These are phyloP conservation scores for Penstemon davidsonii DNA, from an alignment of 257 asterid species.

Conservation along the genomic window DNA sequence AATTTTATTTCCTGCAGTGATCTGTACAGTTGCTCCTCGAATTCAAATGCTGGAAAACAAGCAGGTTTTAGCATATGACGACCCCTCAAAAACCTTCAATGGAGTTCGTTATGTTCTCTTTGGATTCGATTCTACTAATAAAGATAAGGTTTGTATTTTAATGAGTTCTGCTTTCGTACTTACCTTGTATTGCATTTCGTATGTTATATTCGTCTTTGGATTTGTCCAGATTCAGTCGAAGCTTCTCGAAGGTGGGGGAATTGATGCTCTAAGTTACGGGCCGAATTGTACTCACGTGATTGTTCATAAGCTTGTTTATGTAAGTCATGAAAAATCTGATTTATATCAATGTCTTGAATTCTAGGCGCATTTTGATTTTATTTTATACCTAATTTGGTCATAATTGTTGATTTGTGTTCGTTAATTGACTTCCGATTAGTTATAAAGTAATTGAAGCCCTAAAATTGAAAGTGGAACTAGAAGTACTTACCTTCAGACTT, in stretches of 20 bases:
- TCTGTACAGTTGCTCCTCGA: slow-evolving; percentile 9
- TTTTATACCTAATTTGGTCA: neutral
- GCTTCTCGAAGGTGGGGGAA: slow-evolving; percentile 77
- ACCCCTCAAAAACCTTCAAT: slow-evolving; percentile 39
- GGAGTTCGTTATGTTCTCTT: slow-evolving; percentile 62
- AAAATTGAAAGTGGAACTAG: neutral
- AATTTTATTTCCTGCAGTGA: slow-evolving; percentile 13
- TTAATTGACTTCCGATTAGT: neutral
- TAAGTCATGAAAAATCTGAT: slow-evolving; percentile 36
- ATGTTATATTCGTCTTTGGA: neutral
- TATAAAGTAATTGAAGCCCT: neutral
- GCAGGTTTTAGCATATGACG: slow-evolving; percentile 35
- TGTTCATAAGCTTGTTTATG: slow-evolving; percentile 64
- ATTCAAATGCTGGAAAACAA: slow-evolving; percentile 38
- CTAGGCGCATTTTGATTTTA: neutral
- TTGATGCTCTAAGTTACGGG: slow-evolving; percentile 58
- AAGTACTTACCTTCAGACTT: neutral
- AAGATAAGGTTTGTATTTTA: slow-evolving; percentile 45
- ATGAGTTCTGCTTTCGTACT: neutral
- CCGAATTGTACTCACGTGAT: slow-evolving; percentile 76
- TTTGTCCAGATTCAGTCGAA: slow-evolving; percentile 51
- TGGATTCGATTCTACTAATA: slow-evolving; percentile 57
- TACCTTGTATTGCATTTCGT: neutral
- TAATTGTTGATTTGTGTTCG: neutral
- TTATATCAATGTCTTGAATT: slow-evolving; percentile 8